Percentiles rank a stretch among this genome's conserved stretches.
Evolutionary conservation across 2,329 filamentous ascomycete genomes (phyloP).

Genomic region (Fusarium burgessii): DNA sequence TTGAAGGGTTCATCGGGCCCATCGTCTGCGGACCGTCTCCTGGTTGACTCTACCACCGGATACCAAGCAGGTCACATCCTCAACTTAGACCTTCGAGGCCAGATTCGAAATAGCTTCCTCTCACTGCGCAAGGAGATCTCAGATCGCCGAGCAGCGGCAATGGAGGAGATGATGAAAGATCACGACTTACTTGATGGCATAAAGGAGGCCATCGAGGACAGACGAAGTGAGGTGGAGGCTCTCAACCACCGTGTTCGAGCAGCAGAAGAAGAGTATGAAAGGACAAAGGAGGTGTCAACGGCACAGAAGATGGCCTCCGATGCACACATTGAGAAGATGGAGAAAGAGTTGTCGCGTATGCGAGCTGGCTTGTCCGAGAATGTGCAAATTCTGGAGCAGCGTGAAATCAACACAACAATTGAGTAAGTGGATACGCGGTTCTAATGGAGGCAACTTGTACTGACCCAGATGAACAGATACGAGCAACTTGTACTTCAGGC

Average conservation of each 20-base stretch:
- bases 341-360: slow-evolving; percentile 97
- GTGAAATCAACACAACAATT: slow-evolving; percentile 96
- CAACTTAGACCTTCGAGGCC: slow-evolving; percentile 87
- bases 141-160: slow-evolving; percentile 83
- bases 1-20: slow-evolving; percentile 58
- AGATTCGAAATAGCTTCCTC: slow-evolving; percentile 82
- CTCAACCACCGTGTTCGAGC: slow-evolving; percentile 88
- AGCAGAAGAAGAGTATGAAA: slow-evolving; percentile 93
- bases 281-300: slow-evolving; percentile 86
- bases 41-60: slow-evolving; percentile 84
- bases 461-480: slow-evolving; percentile 67
- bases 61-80: slow-evolving; percentile 92
- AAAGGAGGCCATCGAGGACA: slow-evolving; percentile 97
- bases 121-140: slow-evolving; percentile 88
- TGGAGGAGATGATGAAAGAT: slow-evolving; percentile 94
- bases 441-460: background rate
- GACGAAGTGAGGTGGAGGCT: slow-evolving; percentile 90
- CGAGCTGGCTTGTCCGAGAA: slow-evolving; percentile 84
- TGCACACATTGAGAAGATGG: slow-evolving; percentile 97
- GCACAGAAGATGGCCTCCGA: slow-evolving; percentile 91
- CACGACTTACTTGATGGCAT: slow-evolving; percentile 94
- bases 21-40: slow-evolving; percentile 75
- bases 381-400: slow-evolving; percentile 91
- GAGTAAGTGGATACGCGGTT: slow-evolving; percentile 71
- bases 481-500: slow-evolving; percentile 90